Evolutionary conservation across 768 basidiomycete genomes (phyloP).

Genomic region (Udeniomyces megalosporus): DNA sequence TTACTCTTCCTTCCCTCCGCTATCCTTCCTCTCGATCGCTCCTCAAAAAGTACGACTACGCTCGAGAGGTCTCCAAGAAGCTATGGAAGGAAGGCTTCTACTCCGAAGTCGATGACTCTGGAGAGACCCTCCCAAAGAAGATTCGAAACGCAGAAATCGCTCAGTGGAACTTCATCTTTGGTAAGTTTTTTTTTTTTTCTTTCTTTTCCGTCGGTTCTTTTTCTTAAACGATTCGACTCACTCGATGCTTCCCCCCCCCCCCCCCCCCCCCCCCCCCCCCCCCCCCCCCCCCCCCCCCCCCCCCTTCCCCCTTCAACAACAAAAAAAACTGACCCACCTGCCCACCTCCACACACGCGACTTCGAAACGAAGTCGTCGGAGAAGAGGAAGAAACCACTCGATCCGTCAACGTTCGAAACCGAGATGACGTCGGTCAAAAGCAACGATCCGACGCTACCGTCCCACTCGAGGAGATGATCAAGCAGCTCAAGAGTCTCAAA

Average conservation of each 20-base stretch:
- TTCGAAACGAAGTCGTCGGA: conserved; percentile 94
- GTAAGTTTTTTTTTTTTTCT: conserved; percentile 34
- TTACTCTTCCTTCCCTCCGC: neutral
- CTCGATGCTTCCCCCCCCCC: no score
- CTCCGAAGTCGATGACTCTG: conserved; percentile 81
- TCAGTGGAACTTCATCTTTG: conserved; percentile 94
- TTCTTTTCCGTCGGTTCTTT: no score
- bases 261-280: neutral
- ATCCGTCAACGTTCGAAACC: conserved; percentile 89
- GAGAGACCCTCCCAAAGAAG: conserved; percentile 89
- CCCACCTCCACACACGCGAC: conserved; percentile 8
- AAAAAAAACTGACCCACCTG: neutral
- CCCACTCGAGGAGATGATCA: conserved; percentile 50
- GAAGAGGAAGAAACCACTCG: conserved; percentile 71
- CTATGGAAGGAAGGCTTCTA: conserved; percentile 58
- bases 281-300: neutral
- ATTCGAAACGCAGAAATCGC: conserved; percentile 91
- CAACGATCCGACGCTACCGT: conserved; percentile 45
- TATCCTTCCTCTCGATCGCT: no score
- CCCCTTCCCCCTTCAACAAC: neutral
- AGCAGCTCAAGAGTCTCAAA: conserved; percentile 60
- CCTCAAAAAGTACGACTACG: conserved; percentile 61
- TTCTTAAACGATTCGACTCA: no score
- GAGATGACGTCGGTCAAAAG: conserved; percentile 75
- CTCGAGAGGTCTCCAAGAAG: conserved; percentile 55